These are phyloP conservation scores for Nannochloris sp. DNA, from an alignment of 139 green algal species.

Conservation along the genomic window DNA sequence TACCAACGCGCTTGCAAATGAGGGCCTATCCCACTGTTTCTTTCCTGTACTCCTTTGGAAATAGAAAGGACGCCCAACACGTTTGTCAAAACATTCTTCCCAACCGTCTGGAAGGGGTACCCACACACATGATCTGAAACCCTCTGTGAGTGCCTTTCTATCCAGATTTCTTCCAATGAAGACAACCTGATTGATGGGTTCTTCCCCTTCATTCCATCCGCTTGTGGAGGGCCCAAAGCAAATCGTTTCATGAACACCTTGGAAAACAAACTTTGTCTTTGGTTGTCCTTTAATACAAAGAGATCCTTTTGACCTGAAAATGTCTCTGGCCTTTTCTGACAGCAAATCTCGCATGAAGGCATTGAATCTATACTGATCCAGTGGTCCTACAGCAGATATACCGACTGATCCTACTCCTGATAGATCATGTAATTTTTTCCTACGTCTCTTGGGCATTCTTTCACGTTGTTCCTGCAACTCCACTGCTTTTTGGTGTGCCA, in stretches of 20 bases:
- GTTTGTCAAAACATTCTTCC: slow-evolving; percentile 49
- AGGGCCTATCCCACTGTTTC: slow-evolving; percentile 29
- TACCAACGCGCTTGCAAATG: slow-evolving; percentile 31
- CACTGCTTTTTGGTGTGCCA: slow-evolving; percentile 6
- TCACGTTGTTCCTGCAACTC: background rate
- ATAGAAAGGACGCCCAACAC: slow-evolving; percentile 28
- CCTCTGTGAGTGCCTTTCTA: slow-evolving; percentile 38
- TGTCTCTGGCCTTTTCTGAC: slow-evolving; percentile 67
- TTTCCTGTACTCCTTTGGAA: slow-evolving; percentile 14
- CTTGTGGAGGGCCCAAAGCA: slow-evolving; percentile 56
- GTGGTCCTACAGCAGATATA: slow-evolving; percentile 51
- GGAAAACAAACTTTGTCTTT: slow-evolving; percentile 74
- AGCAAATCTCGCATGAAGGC: slow-evolving; percentile 79
- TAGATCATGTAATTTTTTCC: slow-evolving; percentile 62
- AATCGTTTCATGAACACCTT: slow-evolving; percentile 79
- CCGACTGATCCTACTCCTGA: slow-evolving; percentile 56
- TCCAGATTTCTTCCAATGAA: slow-evolving; percentile 72
- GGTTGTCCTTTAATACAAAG: slow-evolving; percentile 58
- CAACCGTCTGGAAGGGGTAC: slow-evolving; percentile 67
- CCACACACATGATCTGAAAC: slow-evolving; percentile 66
- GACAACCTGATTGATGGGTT: slow-evolving; percentile 66
- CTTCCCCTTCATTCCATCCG: slow-evolving; percentile 51
- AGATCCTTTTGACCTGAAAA: slow-evolving; percentile 76
- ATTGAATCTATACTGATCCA: slow-evolving; percentile 78
- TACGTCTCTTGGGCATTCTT: slow-evolving; percentile 44